Evolutionary conservation across 148 eudicot genomes (phyloP).

Genomic region (Drosera capensis): DNA sequence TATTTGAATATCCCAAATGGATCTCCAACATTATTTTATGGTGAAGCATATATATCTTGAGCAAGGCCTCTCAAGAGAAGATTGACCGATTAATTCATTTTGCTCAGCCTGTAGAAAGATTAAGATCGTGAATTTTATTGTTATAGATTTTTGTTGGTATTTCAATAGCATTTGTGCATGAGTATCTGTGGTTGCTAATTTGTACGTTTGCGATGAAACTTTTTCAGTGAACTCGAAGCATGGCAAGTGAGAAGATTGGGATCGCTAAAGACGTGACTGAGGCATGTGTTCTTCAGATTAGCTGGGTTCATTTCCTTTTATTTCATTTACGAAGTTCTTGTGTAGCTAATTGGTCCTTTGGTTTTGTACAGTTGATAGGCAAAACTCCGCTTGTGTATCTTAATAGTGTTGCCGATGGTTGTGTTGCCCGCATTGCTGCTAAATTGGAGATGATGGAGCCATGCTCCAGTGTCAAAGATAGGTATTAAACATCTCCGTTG

Average conservation of each 20-base stretch:
- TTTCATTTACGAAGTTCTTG: neutral
- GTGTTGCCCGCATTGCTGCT: constrained; percentile 49
- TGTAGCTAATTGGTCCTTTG: constrained; percentile 1
- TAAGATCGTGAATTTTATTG: too few relatives aligned
- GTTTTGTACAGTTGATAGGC: constrained; percentile 31
- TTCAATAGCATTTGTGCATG: too few relatives aligned
- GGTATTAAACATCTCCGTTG: constrained; percentile 11
- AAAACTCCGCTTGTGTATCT: constrained; percentile 53
- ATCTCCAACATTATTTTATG: too few relatives aligned
- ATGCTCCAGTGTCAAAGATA: constrained; percentile 57
- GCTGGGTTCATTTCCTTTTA: neutral
- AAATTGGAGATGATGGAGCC: constrained; percentile 57
- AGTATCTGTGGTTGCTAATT: too few relatives aligned
- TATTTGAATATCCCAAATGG: too few relatives aligned
- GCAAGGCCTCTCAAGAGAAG: too few relatives aligned
- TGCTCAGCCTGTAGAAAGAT: too few relatives aligned
- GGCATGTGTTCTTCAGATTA: constrained; percentile 18
- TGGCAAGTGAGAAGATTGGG: constrained; percentile 22
- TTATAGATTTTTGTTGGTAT: too few relatives aligned
- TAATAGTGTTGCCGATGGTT: constrained; percentile 44
- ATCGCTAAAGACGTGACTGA: constrained; percentile 68
- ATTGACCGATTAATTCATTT: too few relatives aligned
- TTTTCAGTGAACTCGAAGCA: neutral
- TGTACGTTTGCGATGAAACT: too few relatives aligned
- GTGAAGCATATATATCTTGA: too few relatives aligned